Conservation (phyloP, 345 rosid species). For the Eutrema japonicum region DNA sequence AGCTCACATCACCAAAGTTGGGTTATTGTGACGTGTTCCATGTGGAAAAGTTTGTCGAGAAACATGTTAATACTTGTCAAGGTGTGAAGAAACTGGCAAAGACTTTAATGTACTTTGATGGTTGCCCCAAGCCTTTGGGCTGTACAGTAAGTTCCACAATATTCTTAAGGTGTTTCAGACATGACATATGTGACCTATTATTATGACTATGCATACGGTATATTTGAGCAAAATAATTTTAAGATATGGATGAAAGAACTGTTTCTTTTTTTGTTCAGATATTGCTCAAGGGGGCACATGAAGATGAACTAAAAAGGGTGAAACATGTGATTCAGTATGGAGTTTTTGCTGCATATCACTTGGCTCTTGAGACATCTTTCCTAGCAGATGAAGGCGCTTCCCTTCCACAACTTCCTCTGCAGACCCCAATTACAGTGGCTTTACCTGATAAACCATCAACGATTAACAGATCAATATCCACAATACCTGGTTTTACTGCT, state of each 20-base stretch:
- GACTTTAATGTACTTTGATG: constrained; percentile 94
- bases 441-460: constrained; percentile 78
- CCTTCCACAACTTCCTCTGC: constrained; percentile 86
- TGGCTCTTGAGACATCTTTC: constrained; percentile 96
- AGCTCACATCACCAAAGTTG: constrained; percentile 78
- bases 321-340: constrained; percentile 98
- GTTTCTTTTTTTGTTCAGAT: constrained; percentile 60
- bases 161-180: constrained; percentile 17
- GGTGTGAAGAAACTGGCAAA: constrained; percentile 73
- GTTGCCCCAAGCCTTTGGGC: constrained; percentile 97
- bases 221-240: constrained; percentile 12
- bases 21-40: constrained; percentile 85
- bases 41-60: constrained; percentile 85
- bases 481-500: constrained; percentile 74
- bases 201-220: constrained; percentile 23
- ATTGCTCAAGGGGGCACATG: constrained; percentile 89
- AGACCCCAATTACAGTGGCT: constrained; percentile 82
- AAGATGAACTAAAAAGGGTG: constrained; percentile 89
- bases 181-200: constrained; percentile 17
- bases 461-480: constrained; percentile 83
- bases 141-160: constrained; percentile 77
- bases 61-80: constrained; percentile 76
- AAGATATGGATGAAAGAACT: constrained; percentile 38
- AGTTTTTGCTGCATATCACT: constrained; percentile 97
- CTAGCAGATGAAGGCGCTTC: constrained; percentile 98